Evolutionary conservation across 345 rosid species (phyloP), one percentile per base, ranked within the genome.

Genomic region (Rhodamnia argentea): DNA sequence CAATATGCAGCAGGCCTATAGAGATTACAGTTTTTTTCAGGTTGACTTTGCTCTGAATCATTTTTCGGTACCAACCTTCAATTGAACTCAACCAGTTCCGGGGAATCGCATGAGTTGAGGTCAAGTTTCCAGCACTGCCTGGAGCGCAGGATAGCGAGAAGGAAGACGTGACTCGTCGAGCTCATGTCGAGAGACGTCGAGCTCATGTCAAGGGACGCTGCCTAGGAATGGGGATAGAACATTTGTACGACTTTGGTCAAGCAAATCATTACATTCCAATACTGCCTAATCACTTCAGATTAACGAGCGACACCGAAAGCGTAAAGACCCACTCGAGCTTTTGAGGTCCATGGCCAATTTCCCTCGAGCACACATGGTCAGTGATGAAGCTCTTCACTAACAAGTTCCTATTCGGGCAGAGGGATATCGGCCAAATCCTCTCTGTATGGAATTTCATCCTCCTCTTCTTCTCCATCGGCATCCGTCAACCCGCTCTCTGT

Each of bases 361-460:
- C 54, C 20, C 54, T 52, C 16, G 16, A 52, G 54, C 54, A 62
- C 51, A 47, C 40, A 27, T 62, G 40, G 5, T 7, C 1, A 16
- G 15, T 13, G 74, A 27, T n/a, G 10, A 60, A 27, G 74, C 74
- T 60, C 74, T 16, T 64, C 42, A 29, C 32, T 64, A 23, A 4
- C 6, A 16, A 29, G 12, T 64, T 4, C 44, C 86, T 89, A 92
- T 20, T 89, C 20, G 3, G 95, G 93, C 0, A 91, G 59, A 13
- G 92, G 91, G 12, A 91, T 82, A 62, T 91, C 88, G 2, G 92
- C 93, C 20, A 94, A 87, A 88, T 93, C 95, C 90, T 93, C 91
- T 85, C 94, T 88, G 16, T 86, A 89, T 18, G 91, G 94, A 40
- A 87, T 59, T 29, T 27, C 52, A 52, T 74, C 81, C 26, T 0